A percentile compares a stretch with the other conserved stretches of the same genome.
These are phyloP conservation scores for Trichoderma reesei DNA, from an alignment of 495 filamentous ascomycete species.

Conservation along the genomic window DNA sequence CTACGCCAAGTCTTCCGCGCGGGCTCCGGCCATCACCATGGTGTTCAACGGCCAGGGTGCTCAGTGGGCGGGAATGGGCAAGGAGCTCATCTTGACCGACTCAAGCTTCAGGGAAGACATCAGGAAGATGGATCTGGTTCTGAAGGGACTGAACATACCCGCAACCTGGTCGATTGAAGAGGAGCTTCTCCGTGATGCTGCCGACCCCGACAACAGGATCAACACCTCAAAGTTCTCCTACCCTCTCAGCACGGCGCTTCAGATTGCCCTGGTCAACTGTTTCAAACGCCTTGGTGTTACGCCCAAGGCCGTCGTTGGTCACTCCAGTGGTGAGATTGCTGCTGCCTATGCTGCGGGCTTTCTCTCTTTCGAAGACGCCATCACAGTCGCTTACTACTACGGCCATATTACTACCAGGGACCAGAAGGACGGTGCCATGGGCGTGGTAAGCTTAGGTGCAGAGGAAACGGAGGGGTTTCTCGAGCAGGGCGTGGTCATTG, in stretches of 20 bases:
- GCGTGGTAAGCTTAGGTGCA: constrained; percentile 22
- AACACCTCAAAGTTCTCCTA: constrained; percentile 26
- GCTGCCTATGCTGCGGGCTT: constrained; percentile 24
- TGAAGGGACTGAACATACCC: not conserved
- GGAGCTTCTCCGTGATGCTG: constrained; percentile 2
- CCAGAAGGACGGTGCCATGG: constrained; percentile 24
- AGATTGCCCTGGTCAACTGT: constrained; percentile 39
- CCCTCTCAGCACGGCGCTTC: constrained; percentile 31
- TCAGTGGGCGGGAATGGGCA: constrained; percentile 18
- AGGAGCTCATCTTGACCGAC: constrained; percentile 1
- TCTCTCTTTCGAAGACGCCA: constrained; percentile 19
- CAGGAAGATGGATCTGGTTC: constrained; percentile 5
- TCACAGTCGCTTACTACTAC: constrained; percentile 19
- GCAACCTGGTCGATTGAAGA: constrained; percentile 3
- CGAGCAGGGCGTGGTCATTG: constrained; percentile 16
- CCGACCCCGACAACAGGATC: constrained; percentile 1
- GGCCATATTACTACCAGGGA: constrained; percentile 17
- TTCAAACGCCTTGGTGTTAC: constrained; percentile 33
- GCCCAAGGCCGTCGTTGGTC: constrained; percentile 28
- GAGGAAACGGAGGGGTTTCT: constrained; percentile 18
- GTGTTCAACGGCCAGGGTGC: constrained; percentile 19
- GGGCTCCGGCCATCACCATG: not conserved
- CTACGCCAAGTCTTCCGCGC: not conserved
- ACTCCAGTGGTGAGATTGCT: constrained; percentile 29
- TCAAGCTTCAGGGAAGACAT: not conserved